Evolutionary conservation across 371 early-diverging fungal genomes (phyloP), one percentile per base, ranked within the genome.

Genomic region (Apophysomyces trapeziformis): DNA sequence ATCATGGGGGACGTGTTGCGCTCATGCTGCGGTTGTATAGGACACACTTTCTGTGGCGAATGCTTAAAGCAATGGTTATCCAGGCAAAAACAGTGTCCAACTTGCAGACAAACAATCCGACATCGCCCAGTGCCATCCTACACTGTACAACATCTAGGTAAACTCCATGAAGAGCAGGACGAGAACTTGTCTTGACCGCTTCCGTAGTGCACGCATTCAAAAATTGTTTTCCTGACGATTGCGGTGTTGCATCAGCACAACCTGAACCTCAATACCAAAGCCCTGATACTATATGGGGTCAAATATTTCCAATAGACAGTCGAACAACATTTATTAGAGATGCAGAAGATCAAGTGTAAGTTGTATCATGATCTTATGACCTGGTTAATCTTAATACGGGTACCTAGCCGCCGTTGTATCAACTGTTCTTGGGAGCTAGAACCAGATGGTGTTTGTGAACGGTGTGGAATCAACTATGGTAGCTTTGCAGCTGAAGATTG

Each of bases 311-410:
- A n/a, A 36, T 41, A n/a, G 16, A 36, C 8, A 43, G 35, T 5
- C 16, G 45, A 9, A 38, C 32, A 26, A 35, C 36, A 4, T 58
- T 21, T 45, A 57, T 64, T 5, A 57, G 41, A 5, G 64, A 64
- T 64, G 58, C 38, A 35, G 58, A 64, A 14, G 64, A 64, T 44
- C 36, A 36, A 12, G 64, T 64, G 64, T 64, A 64, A 44, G 43
- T 57, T 63, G 1, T 9, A 37, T 36, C 21, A 0, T 47, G 18
- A 16, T 0, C 16, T 38, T 26, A 46, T 41, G 41, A 21, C 32
- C 32, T 26, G 32, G 32, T 26, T 26, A 26, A 26, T 3, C 32
- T 26, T 26, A 26, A 2, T 26, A 26, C 32, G 32, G 32, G 32
- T 26, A 26, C 32, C 32, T 54, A 64, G 64, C 6, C 35, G 43